Evolutionary conservation across 768 basidiomycete species (phyloP), one percentile per base, ranked within the genome.

Genomic region (Russula dissimulans): DNA sequence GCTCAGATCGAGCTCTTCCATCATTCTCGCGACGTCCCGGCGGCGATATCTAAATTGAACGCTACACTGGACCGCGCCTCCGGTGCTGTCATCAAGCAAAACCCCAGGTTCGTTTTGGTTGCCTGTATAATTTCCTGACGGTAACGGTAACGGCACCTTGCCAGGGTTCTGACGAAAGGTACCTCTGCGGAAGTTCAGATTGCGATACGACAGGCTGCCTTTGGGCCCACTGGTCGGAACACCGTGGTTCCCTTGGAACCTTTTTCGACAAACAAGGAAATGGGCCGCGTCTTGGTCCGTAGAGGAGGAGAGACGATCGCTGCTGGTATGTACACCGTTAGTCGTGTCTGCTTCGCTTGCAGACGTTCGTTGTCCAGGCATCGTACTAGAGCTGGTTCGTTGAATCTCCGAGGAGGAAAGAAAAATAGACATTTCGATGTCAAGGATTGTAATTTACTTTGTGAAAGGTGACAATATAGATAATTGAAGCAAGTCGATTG

Each of bases 261-360:
- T 1, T 95, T 97, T 66, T 72, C 83, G 1, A 74, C 75, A 7
- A 98, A 95, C 74, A 99, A 98, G 72, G 91, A 95, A 57, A 97
- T 98, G 97, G 97, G 97, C 0, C 76, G 97, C 49, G 81, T 99
- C 53, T 69, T 99, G 63, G 77, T 99, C 59, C 77, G 97, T 46
- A 76, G 95, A 56, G 85, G 84, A 34, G 97, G 97, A 0, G 95
- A 97, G 75, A 97, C 97, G 0, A 89, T 99, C 61, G 92, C 86
- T 42, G 95, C 95, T 47, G 95, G 94, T 86, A 65, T 54, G 77
- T 56, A 17, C 26, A 29, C n/a, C 22, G 15, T 10, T 34, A 14
- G 38, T 45, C 14, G 5, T 12, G 34, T 3, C 34, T 53, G 36
- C 14, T 22, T 17, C 48, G 22, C 36, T 14, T 10, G 4, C 18